Percentiles rank a stretch among this genome's conserved stretches.
phyloP scores from a whole-genome alignment of 257 asterid genomes.

The Osmanthus fragrans region DNA sequence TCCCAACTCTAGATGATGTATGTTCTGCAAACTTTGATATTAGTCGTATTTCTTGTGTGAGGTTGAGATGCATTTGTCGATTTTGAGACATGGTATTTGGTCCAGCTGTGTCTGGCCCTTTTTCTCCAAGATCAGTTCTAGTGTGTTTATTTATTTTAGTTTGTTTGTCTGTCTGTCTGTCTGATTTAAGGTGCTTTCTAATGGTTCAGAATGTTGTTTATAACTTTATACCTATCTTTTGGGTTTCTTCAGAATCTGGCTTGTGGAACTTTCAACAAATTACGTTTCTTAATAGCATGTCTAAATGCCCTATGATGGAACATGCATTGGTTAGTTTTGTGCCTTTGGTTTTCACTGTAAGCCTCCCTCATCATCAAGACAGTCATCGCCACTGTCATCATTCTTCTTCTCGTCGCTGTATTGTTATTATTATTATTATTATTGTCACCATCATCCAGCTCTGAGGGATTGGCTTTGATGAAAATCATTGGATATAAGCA shows the following conservation, averaged over 20 bases:
- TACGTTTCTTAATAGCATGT: background rate
- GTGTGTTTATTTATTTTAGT: background rate
- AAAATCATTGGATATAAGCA: background rate
- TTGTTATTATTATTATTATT: background rate
- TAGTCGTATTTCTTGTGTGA: background rate
- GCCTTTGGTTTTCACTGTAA: conserved; percentile 16
- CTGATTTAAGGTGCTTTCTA: background rate
- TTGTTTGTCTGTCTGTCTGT: background rate
- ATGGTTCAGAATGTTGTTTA: background rate
- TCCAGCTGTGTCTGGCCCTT: background rate
- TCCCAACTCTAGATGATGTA: background rate
- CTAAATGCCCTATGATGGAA: conserved; percentile 37
- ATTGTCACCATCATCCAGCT: background rate
- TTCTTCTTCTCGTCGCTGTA: background rate
- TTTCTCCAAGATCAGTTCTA: background rate
- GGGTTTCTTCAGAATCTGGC: background rate
- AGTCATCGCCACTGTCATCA: background rate
- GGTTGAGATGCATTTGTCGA: background rate
- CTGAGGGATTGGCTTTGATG: conserved; percentile 24
- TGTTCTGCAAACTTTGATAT: background rate
- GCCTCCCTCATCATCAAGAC: conserved; percentile 17
- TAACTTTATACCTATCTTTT: background rate
- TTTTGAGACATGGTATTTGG: background rate
- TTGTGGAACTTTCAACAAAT: background rate
- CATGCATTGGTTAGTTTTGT: conserved; percentile 6